These are phyloP conservation scores for Russula lepida DNA, from an alignment of 768 basidiomycete genomes.

Conservation along the genomic window DNA sequence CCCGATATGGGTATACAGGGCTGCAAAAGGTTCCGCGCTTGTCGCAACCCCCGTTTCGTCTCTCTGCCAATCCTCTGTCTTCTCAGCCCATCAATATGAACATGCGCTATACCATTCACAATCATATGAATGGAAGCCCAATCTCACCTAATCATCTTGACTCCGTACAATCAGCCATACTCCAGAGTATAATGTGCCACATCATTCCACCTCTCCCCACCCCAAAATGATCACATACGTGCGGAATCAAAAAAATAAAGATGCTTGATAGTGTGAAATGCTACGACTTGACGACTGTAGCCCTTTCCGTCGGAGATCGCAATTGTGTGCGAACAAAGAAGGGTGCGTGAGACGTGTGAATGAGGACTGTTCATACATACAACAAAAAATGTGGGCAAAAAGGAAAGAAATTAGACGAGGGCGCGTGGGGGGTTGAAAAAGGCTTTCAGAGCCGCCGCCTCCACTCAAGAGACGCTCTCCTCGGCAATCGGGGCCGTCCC, in stretches of 20 bases:
- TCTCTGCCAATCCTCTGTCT: slow-evolving; percentile 11
- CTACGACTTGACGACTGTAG: background rate
- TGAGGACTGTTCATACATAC: background rate
- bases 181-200: background rate
- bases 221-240: too few species aligned
- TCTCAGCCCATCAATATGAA: slow-evolving; percentile 14
- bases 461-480: slow-evolving; percentile 17
- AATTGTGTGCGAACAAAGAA: slow-evolving; percentile 3
- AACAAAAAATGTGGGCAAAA: background rate
- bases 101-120: slow-evolving; percentile 11
- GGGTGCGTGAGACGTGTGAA: background rate
- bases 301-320: background rate
- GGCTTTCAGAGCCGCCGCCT: background rate
- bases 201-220: background rate
- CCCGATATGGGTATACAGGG: slow-evolving; percentile 17
- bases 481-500: slow-evolving; percentile 22
- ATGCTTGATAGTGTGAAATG: background rate
- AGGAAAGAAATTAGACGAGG: background rate
- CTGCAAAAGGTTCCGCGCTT: slow-evolving; percentile 20
- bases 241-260: background rate
- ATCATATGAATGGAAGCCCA: slow-evolving; percentile 14
- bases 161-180: background rate
- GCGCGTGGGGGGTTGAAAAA: background rate
- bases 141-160: slow-evolving; percentile 9
- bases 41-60: slow-evolving; percentile 18